Conservation (phyloP, 495 filamentous ascomycete genomes). For the Xylona heveae region DNA sequence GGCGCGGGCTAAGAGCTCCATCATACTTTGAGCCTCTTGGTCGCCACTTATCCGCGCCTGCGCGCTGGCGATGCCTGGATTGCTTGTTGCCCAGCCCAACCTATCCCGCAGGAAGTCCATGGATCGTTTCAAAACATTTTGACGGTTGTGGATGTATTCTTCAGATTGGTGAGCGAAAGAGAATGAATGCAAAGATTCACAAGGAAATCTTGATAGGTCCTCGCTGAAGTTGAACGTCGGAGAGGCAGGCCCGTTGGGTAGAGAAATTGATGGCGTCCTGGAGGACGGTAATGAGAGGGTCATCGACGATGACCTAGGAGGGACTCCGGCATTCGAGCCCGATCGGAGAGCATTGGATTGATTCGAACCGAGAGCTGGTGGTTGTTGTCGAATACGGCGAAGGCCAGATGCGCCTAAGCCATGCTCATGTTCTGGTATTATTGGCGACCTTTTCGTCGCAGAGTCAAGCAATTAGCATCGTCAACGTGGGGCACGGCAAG, state of each 20-base stretch:
- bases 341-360: conserved; percentile 33
- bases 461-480: not conserved
- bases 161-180: conserved; percentile 95
- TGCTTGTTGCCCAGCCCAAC: conserved; percentile 54
- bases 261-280: conserved; percentile 28
- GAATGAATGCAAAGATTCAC: conserved; percentile 94
- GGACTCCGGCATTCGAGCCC: not conserved
- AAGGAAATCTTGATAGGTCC: conserved; percentile 79
- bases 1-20: conserved; percentile 65
- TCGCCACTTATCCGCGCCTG: conserved; percentile 70
- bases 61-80: conserved; percentile 46
- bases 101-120: conserved; percentile 96
- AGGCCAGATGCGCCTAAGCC: conserved; percentile 53
- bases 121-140: conserved; percentile 81
- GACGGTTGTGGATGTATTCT: conserved; percentile 70
- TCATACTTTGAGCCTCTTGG: conserved; percentile 71
- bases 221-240: conserved; percentile 52
- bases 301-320: conserved; percentile 31
- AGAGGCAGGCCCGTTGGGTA: conserved; percentile 38
- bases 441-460: conserved; percentile 37
- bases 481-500: not conserved
- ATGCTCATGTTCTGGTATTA: conserved; percentile 37
- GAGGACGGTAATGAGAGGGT: conserved; percentile 22
- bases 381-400: conserved; percentile 79
- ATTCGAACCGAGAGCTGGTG: conserved; percentile 42